Evolutionary conservation across 2,329 filamentous ascomycete species (phyloP).

Genomic region (Fusarium coffeatum): DNA sequence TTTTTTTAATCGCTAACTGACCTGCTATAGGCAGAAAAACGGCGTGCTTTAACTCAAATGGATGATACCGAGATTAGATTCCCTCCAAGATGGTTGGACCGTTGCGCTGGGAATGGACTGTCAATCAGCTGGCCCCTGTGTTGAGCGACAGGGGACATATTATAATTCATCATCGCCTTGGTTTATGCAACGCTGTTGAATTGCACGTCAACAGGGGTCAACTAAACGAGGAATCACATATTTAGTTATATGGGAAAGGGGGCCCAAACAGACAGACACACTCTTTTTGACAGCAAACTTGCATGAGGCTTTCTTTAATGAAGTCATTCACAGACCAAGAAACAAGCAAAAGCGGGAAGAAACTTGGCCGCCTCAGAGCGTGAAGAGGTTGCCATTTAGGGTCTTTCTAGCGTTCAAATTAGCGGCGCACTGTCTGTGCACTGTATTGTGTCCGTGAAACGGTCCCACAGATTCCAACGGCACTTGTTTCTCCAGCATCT

Average conservation of each 20-base stretch:
- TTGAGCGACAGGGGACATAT: slow-evolving; percentile 23
- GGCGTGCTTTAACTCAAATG: slow-evolving; percentile 37
- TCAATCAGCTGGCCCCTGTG: slow-evolving; percentile 23
- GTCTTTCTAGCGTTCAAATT: slow-evolving; percentile 21
- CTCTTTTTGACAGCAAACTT: not conserved
- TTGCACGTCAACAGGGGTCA: slow-evolving; percentile 10
- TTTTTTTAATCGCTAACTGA: slow-evolving; percentile 9
- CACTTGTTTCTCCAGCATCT: slow-evolving; percentile 45
- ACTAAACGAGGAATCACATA: not conserved
- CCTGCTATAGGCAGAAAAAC: slow-evolving; percentile 22
- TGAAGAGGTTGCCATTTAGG: slow-evolving; percentile 19
- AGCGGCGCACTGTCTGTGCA: slow-evolving; percentile 36
- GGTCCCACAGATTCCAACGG: slow-evolving; percentile 36
- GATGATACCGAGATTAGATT: slow-evolving; percentile 46
- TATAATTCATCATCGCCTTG: slow-evolving; percentile 23
- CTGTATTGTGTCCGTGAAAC: slow-evolving; percentile 31
- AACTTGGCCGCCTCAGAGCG: slow-evolving; percentile 14
- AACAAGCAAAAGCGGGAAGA: slow-evolving; percentile 12
- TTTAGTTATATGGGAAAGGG: not conserved
- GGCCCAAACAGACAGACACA: slow-evolving; percentile 1
- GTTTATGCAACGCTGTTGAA: slow-evolving; percentile 5
- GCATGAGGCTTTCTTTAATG: slow-evolving; percentile 7
- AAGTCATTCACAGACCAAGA: slow-evolving; percentile 20
- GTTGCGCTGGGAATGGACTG: slow-evolving; percentile 45
- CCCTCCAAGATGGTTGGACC: slow-evolving; percentile 35